Evolutionary conservation across 2,329 filamentous ascomycete species (phyloP), one percentile per base, ranked within the genome.

Genomic region (Stemphylium vesicarium): DNA sequence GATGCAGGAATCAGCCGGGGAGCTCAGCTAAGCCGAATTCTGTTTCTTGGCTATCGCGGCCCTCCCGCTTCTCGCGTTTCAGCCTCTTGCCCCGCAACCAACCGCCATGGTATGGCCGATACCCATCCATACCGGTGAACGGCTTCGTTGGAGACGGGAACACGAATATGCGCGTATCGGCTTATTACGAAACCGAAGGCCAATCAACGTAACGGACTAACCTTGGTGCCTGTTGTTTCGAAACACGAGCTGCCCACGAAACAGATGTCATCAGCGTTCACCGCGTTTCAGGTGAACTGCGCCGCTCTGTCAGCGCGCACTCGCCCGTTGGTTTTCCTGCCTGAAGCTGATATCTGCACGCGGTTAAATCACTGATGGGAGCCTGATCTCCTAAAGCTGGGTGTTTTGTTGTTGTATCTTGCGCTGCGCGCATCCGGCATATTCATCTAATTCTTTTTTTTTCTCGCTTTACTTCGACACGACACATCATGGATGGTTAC

Each of bases 261-360:
- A 60, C 51, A 42, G 53, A 48, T 44, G 55, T 26, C 45, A 50
- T 49, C 44, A 40, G 52, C 22, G 26, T 41, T 45, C 40, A 32
- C 31, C 33, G 38, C 39, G 66, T 64, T 70, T 70, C 65, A 68
- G 67, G 67, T 67, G 65, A 68, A 68, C 53, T 62, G 57, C 56
- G 44, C 49, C 60, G 49, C 64, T 59, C 62, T 57, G 29, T 52
- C 31, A 32, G 33, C 50, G 45, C 50, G 50, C 16, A 20, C 37
- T 24, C 12, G 10, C 26, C 31, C 41, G 15, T 11, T 37, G 24
- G 18, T 8, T 31, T 16, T 11, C 8, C 4, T 11, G 26, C 49
- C 49, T 53, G 16, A 43, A 29, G 43, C 50, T 35, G 35, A 37
- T 16, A n/a, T 32, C n/a, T 36, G 41, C 41, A n/a, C 20, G 15